These are phyloP conservation scores for Rhodosporidiobolus sp. DNA, from an alignment of 768 basidiomycete species.

Conservation along the genomic window DNA sequence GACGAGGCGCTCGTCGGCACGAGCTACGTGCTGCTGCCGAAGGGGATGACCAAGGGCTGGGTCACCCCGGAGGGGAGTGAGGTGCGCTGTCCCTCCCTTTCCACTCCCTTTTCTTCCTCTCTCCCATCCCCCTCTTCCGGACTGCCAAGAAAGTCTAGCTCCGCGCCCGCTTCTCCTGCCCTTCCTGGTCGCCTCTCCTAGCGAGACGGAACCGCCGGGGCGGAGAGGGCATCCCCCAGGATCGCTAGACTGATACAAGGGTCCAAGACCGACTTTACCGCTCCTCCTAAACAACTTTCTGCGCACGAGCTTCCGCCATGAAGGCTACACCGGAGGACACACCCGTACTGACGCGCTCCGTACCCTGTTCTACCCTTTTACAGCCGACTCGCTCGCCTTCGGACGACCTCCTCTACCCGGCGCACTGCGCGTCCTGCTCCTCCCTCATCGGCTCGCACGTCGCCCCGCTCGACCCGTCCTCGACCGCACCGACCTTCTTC, in stretches of 20 bases:
- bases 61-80: conserved; percentile 51
- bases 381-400: conserved; percentile 16
- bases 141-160: conserved; percentile 90
- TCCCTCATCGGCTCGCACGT: conserved; percentile 63
- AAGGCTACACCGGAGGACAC: conserved; percentile 89
- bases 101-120: conserved; percentile 16
- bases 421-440: conserved; percentile 18
- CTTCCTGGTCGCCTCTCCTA: conserved; percentile 55
- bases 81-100: conserved; percentile 56
- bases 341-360: conserved; percentile 53
- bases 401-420: conserved; percentile 34
- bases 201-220: conserved; percentile 41
- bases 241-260: conserved; percentile 82
- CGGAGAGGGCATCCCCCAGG: conserved; percentile 9
- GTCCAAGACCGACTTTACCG: conserved; percentile 68
- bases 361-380: neutral
- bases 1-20: conserved; percentile 81
- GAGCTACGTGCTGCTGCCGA: conserved; percentile 78
- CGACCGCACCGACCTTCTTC: conserved; percentile 62
- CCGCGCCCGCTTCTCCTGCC: conserved; percentile 64
- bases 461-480: conserved; percentile 73
- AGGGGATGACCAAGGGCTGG: conserved; percentile 56
- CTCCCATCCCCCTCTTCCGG: conserved; percentile 51
- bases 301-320: conserved; percentile 65
- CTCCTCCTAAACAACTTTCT: conserved; percentile 82